These are phyloP conservation scores for Colletotrichum noveboracense DNA, from an alignment of 2,329 filamentous ascomycete genomes.

Conservation along the genomic window DNA sequence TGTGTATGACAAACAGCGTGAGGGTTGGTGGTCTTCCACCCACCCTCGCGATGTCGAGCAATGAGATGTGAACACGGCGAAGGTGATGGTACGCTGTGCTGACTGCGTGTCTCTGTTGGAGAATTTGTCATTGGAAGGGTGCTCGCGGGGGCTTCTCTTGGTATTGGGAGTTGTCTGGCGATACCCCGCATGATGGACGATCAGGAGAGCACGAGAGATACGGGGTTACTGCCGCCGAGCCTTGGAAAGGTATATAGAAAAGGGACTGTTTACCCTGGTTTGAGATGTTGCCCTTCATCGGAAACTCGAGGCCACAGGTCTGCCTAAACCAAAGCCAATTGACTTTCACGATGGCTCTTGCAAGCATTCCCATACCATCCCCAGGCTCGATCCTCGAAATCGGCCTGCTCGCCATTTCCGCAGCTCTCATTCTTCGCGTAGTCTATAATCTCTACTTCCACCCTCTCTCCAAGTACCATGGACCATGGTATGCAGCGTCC, in stretches of 20 bases:
- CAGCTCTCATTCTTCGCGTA: not conserved
- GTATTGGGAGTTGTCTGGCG: not conserved
- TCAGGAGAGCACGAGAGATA: too few relatives aligned
- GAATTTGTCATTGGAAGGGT: not conserved
- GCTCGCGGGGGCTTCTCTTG: not conserved
- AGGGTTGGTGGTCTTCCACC: not conserved
- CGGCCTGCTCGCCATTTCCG: not conserved
- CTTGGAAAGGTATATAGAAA: too few relatives aligned
- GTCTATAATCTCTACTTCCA: slow-evolving; percentile 6
- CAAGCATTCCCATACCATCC: not conserved
- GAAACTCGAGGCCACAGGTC: not conserved
- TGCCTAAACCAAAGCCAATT: not conserved
- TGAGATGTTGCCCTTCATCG: too few relatives aligned
- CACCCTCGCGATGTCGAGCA: not conserved
- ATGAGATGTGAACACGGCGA: not conserved
- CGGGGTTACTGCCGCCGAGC: too few relatives aligned
- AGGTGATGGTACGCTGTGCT: not conserved
- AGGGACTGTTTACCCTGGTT: too few relatives aligned
- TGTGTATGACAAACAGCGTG: not conserved
- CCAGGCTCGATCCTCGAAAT: not conserved
- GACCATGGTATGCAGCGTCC: slow-evolving; percentile 4
- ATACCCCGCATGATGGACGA: too few relatives aligned
- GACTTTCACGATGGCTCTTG: not conserved
- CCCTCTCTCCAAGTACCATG: not conserved
- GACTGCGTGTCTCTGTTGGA: not conserved